Base-by-base conservation (phyloP, 768 basidiomycete species). In the Fomitopsis serialis region DNA sequence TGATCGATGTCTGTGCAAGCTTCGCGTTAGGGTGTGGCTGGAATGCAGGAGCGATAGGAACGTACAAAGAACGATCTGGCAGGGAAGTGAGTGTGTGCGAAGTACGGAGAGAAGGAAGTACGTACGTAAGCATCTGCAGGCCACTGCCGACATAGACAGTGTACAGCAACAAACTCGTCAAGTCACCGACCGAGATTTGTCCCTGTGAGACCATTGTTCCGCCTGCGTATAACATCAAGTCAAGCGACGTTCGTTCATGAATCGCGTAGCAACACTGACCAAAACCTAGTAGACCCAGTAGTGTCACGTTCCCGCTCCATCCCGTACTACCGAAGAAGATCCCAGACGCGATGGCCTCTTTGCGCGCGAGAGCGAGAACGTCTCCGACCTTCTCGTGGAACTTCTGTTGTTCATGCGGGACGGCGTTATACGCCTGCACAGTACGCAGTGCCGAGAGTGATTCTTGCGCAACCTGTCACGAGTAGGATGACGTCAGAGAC, bases 301-400 rank as follows among this genome's bases (percentile, higher is more conserved):
- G 68, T 0, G 96, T 94, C 49, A 96, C 76, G 64, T 98, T 98
- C 11, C 96, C 95, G 52, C 93, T 92, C 85, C 92, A 89, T 1
- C 92, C 89, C 0, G 87, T 92, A 50, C 84, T 83, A 17, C 94
- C 96, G 67, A 89, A 97, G 73, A 99, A 99, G 48, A 97, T 85
- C 3, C 88, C 93, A 53, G 84, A 87, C 1, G 96, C 96, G 56
- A 89, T 74, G 1, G 95, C 92, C 68, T 99, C 96, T 61, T 85
- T 91, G 58, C 80, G 81, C 2, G 87, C 89, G 35, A 98, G 80
- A 2, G 73, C 68, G 34, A 98, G 79, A 1, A 98, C 86, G 7
- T 66, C 70, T 21, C 74, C 74, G 5, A 89, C 78, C 34, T 76
- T 78, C 19, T 87, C 74, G 42, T 81, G 77, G 63, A 97, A 99